Evolutionary conservation across 768 basidiomycete genomes (phyloP), one percentile per base, ranked within the genome.

Genomic region (Plicaturopsis crispa): DNA sequence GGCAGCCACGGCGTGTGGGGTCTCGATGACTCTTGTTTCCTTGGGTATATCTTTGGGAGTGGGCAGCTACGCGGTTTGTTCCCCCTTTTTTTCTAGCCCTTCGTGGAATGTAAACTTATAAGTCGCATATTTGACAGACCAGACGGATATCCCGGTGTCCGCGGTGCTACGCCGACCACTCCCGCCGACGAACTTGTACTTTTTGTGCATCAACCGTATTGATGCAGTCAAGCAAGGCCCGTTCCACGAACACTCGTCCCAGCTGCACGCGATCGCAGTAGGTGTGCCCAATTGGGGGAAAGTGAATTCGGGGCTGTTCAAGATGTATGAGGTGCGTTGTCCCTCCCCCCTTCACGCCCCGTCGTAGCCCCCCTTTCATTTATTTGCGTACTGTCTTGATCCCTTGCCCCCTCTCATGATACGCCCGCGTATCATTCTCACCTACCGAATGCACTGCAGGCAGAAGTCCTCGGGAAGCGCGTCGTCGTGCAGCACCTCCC

Each of bases 1-100:
- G 96, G 96, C 6, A 93, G 88, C 45, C 93, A 97, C 54, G 96
- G 96, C 4, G 94, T 97, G 1, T 99, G 94, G 96, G 96, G 93
- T 2, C 63, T 98, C 24, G 93, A 97, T 51, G 93, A 96, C 55
- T 94, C 84, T 38, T 73, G 70, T 36, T 93, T 94, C 60, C 70
- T 97, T 31, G 80, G 84, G 3, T 96, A 94, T 52, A 72, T 92
- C 7, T 91, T 92, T 54, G 93, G 92, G 7, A 89, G 89, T 46
- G 89, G 78, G 2, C 88, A 98, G 61, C 70, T 97, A 24, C 70
- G 81, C 75, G 84, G 87, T 76, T 49, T 13, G 63, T 36, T 35
- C 39, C 43, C 33, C 33, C 33, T 41, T 2, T 24, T 31, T 24
- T 40, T 38, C 18, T 37, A 30, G 26, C 24, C 22, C 8, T 30